Evolutionary conservation across 768 basidiomycete species (phyloP).

Genomic region (Suillus occidentalis): DNA sequence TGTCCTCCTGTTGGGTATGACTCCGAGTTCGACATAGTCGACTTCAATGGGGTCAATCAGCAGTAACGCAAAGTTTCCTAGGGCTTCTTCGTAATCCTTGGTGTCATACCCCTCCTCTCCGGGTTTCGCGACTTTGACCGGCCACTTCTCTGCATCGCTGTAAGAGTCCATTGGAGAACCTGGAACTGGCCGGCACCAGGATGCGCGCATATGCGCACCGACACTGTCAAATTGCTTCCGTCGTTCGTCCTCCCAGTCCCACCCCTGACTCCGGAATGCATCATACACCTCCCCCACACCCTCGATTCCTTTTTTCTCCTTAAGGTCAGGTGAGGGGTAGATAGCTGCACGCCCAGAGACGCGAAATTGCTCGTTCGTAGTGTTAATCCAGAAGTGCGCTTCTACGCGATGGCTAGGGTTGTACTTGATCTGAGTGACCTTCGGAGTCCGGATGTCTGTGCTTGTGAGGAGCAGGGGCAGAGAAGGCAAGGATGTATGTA

Average conservation of each 20-base stretch:
- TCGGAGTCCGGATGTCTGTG: conserved; percentile 74
- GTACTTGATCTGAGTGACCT: conserved; percentile 55
- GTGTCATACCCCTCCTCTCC: conserved; percentile 45
- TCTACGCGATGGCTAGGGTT: conserved; percentile 47
- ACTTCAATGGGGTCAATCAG: conserved; percentile 69
- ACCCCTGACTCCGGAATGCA: conserved; percentile 36
- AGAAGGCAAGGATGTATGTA: conserved; percentile 39
- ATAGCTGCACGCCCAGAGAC: conserved; percentile 57
- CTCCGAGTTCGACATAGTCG: conserved; percentile 65
- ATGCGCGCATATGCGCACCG: conserved; percentile 63
- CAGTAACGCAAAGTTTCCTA: conserved; percentile 69
- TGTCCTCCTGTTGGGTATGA: conserved; percentile 58
- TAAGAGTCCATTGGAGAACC: conserved; percentile 53
- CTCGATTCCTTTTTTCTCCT: conserved; percentile 19
- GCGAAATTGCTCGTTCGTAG: conserved; percentile 72
- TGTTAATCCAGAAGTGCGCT: conserved; percentile 72
- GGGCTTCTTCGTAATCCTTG: conserved; percentile 50
- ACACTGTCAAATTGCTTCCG: conserved; percentile 58
- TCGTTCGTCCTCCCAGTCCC: conserved; percentile 66
- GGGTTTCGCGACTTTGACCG: conserved; percentile 49
- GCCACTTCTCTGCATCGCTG: conserved; percentile 66
- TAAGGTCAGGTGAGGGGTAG: conserved; percentile 30
- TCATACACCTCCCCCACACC: conserved; percentile 27
- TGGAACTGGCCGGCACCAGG: conserved; percentile 69
- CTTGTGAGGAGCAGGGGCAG: conserved; percentile 65